Conservation (phyloP, 202 grass and related monocot species). For the Cymbopogon flexuosus region DNA sequence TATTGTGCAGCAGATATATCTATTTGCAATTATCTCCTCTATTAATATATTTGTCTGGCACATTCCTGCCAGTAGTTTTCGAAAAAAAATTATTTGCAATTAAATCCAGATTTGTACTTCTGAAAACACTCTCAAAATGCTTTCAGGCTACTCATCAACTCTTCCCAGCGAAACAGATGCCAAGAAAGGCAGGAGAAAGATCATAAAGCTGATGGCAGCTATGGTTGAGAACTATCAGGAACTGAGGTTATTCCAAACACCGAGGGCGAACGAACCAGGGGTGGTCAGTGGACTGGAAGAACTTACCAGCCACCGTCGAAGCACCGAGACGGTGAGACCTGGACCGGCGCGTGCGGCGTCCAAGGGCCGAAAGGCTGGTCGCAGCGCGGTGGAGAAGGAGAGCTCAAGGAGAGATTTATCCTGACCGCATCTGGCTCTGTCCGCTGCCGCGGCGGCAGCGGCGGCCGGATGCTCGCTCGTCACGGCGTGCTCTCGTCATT, state of each 20-base stretch:
- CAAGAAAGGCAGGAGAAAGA: neutral
- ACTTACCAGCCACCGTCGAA: neutral
- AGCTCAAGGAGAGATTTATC: neutral
- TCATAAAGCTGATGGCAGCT: neutral
- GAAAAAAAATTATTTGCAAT: neutral
- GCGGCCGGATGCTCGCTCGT: neutral
- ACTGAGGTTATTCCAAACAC: neutral
- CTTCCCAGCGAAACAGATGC: neutral
- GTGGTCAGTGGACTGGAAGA: neutral
- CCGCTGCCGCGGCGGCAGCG: neutral
- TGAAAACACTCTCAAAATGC: neutral
- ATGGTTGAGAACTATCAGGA: neutral
- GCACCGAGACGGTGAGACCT: neutral
- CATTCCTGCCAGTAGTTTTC: too few species aligned
- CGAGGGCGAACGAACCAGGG: neutral
- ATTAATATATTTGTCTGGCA: too few species aligned
- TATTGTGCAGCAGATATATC: neutral
- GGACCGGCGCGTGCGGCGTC: neutral
- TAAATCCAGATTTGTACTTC: neutral
- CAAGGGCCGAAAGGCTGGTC: neutral
- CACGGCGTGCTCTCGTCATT: conserved; percentile 2
- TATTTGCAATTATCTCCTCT: neutral
- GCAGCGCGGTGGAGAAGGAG: neutral
- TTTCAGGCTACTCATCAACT: neutral
- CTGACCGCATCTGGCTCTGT: neutral